Percentiles rank a stretch among this genome's conserved stretches.
phyloP scores from a whole-genome alignment of 2,329 filamentous ascomycete genomes.

The Paraconiothyrium sp. region DNA sequence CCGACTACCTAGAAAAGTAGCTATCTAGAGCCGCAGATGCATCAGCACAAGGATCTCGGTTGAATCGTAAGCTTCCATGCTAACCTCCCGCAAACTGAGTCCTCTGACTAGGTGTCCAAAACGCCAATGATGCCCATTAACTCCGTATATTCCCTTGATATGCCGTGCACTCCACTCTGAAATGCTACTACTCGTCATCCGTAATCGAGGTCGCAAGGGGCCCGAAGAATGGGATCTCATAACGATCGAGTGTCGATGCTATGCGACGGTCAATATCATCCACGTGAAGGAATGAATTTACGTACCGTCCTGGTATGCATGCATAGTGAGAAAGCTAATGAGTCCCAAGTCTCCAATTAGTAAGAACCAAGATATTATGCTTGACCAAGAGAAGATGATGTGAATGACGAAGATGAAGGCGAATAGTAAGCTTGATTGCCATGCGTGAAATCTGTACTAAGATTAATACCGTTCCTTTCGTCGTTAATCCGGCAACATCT shows the following conservation, averaged over 20 bases:
- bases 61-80: not conserved
- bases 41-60: not conserved
- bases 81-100: not conserved
- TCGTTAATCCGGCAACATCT: not conserved
- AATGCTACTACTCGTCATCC: slow-evolving; percentile 76
- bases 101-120: not conserved
- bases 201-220: slow-evolving; percentile 86
- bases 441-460: slow-evolving; percentile 82
- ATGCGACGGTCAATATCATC: slow-evolving; percentile 26
- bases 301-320: slow-evolving; percentile 85
- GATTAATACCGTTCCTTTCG: slow-evolving; percentile 19
- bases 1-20: not conserved
- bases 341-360: slow-evolving; percentile 78
- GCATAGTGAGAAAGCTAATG: slow-evolving; percentile 78
- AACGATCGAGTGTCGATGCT: slow-evolving; percentile 73
- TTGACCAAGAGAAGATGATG: slow-evolving; percentile 85
- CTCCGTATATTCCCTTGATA: slow-evolving; percentile 1
- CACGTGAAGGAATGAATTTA: not conserved
- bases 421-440: slow-evolving; percentile 90
- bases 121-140: slow-evolving; percentile 18
- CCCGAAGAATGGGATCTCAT: slow-evolving; percentile 88
- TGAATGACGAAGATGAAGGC: slow-evolving; percentile 76
- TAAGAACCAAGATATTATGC: slow-evolving; percentile 83
- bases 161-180: not conserved
- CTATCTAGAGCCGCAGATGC: not conserved